Evolutionary conservation across 495 filamentous ascomycete species (phyloP).

Genomic region (Achaetomiella virescens): DNA sequence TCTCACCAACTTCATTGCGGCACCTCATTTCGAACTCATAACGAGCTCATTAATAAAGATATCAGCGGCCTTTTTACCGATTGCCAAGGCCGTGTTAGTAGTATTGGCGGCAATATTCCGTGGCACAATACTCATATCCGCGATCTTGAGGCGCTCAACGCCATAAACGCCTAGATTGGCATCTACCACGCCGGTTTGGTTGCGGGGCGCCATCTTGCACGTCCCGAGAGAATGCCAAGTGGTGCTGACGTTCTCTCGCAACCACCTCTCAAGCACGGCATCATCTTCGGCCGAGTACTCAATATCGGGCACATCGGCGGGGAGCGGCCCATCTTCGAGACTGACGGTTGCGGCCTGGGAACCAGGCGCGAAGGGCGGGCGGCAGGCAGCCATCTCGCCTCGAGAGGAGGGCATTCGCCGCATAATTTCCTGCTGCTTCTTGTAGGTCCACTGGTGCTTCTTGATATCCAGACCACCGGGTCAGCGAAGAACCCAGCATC

Average conservation of each 20-base stretch:
- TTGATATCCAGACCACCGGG: constrained; percentile 37
- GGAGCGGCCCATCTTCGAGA: neutral
- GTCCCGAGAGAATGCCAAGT: constrained; percentile 29
- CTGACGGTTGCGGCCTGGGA: constrained; percentile 33
- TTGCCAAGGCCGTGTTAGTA: constrained; percentile 51
- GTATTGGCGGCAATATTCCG: constrained; percentile 58
- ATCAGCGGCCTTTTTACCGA: constrained; percentile 57
- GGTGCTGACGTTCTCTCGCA: constrained; percentile 14
- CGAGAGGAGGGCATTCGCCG: constrained; percentile 47
- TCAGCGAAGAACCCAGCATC: constrained; percentile 42
- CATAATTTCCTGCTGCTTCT: constrained; percentile 49
- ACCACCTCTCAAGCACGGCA: constrained; percentile 17
- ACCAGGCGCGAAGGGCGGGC: constrained; percentile 45
- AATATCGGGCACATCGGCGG: constrained; percentile 16
- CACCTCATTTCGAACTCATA: neutral
- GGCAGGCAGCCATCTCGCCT: constrained; percentile 44
- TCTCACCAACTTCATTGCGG: too few species aligned
- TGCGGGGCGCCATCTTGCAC: constrained; percentile 19
- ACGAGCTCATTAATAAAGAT: constrained; percentile 50
- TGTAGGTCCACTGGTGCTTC: constrained; percentile 47
- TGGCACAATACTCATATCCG: constrained; percentile 43
- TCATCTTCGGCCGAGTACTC: constrained; percentile 45
- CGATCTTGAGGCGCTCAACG: constrained; percentile 18
- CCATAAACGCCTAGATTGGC: constrained; percentile 20
- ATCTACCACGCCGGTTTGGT: constrained; percentile 19